A percentile compares a stretch with the other conserved stretches of the same genome.
These are phyloP conservation scores for Globisporangium cylindrosporum DNA, from an alignment of 352 stramenopile genomes.

Conservation along the genomic window DNA sequence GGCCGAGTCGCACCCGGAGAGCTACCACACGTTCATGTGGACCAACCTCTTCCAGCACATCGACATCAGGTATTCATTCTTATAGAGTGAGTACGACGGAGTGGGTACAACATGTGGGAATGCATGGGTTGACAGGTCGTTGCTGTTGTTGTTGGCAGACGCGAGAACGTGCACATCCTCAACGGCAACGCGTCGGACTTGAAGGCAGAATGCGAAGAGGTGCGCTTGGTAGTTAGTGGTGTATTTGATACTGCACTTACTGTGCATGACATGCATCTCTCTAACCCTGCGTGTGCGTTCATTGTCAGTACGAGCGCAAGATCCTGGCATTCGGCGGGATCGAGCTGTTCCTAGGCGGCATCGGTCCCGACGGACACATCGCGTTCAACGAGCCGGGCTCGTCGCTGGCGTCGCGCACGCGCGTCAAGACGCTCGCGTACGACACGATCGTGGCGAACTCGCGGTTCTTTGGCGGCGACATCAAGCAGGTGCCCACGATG, in stretches of 20 bases:
- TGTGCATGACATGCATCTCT: not conserved
- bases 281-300: conserved; percentile 13
- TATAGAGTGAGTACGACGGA: not conserved
- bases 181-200: conserved; percentile 83
- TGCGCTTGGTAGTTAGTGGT: conserved; percentile 5
- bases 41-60: conserved; percentile 88
- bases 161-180: conserved; percentile 87
- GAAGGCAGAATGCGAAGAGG: conserved; percentile 64
- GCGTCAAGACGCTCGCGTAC: conserved; percentile 89
- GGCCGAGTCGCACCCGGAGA: conserved; percentile 76
- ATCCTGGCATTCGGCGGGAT: conserved; percentile 84
- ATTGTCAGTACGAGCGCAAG: conserved; percentile 70
- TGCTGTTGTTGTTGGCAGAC: conserved; percentile 21
- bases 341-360: conserved; percentile 91
- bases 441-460: conserved; percentile 90
- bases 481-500: conserved; percentile 86
- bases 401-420: conserved; percentile 74
- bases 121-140: not conserved
- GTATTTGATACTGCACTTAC: not conserved
- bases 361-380: conserved; percentile 92
- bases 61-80: conserved; percentile 65
- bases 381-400: conserved; percentile 91
- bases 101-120: not conserved
- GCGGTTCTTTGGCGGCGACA: conserved; percentile 82
- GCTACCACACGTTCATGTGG: conserved; percentile 91